A percentile compares a stretch with the other conserved stretches of the same genome.
These are phyloP conservation scores for Quercus berberidifolia DNA, from an alignment of 306 rosid species.

Conservation along the genomic window DNA sequence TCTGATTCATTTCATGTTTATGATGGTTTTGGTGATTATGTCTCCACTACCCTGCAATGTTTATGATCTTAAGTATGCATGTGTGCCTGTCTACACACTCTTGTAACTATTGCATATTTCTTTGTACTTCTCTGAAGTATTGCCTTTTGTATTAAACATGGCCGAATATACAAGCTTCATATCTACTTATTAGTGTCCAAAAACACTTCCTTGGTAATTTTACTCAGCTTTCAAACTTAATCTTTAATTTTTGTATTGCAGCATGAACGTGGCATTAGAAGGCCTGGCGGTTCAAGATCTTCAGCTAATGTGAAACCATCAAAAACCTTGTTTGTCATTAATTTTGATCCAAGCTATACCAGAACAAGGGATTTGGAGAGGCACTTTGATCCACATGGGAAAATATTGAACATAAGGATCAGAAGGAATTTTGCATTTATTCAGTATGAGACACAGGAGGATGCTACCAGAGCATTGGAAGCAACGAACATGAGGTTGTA, in stretches of 20 bases:
- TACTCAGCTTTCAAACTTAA: conserved; percentile 4
- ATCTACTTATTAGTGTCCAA: neutral
- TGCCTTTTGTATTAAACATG: neutral
- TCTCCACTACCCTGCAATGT: conserved; percentile 2
- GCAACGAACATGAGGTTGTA: conserved; percentile 66
- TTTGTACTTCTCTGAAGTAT: conserved; percentile 2
- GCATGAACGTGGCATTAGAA: conserved; percentile 77
- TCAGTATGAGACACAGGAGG: conserved; percentile 76
- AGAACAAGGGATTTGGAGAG: conserved; percentile 84
- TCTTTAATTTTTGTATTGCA: conserved; percentile 34
- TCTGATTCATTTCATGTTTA: neutral
- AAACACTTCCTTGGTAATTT: conserved; percentile 7
- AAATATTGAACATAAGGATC: conserved; percentile 67
- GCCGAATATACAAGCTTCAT: neutral
- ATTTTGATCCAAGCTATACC: conserved; percentile 75
- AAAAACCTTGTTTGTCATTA: conserved; percentile 74
- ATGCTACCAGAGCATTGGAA: conserved; percentile 76
- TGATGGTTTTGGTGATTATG: neutral
- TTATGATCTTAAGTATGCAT: neutral
- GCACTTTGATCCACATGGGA: conserved; percentile 75
- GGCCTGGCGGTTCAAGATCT: conserved; percentile 61
- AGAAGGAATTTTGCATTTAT: conserved; percentile 83
- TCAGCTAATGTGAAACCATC: conserved; percentile 60
- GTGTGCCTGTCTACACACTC: conserved; percentile 3
- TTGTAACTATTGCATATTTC: conserved; percentile 13